Percentiles rank a stretch among this genome's conserved stretches.
Conservation (phyloP, 495 filamentous ascomycete species). For the Neurospora sp. region DNA sequence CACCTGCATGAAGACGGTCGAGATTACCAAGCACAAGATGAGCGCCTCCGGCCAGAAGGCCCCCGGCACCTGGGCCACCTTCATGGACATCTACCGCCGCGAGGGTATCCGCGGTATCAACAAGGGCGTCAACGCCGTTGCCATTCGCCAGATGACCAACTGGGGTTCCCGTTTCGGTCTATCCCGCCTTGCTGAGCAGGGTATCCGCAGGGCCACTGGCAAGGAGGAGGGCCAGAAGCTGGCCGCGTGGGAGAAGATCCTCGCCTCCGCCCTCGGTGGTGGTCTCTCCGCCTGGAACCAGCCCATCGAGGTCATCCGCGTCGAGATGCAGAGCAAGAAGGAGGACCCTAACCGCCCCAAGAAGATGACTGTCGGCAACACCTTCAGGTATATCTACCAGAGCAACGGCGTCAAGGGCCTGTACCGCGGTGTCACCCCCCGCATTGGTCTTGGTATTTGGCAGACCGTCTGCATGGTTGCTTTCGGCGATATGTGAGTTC, state of each 20-base stretch:
- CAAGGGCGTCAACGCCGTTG: slow-evolving; percentile 94
- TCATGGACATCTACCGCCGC: slow-evolving; percentile 92
- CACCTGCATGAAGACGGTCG: slow-evolving; percentile 99
- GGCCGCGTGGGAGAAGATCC: slow-evolving; percentile 73
- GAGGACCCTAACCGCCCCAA: slow-evolving; percentile 94
- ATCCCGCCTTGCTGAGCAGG: slow-evolving; percentile 77
- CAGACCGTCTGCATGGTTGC: slow-evolving; percentile 99
- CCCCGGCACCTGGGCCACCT: slow-evolving; percentile 80
- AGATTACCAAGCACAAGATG: slow-evolving; percentile 97
- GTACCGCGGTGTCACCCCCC: slow-evolving; percentile 89
- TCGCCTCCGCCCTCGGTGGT: slow-evolving; percentile 80
- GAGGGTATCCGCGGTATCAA: slow-evolving; percentile 97
- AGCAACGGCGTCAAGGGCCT: slow-evolving; percentile 83
- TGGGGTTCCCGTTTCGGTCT: slow-evolving; percentile 96
- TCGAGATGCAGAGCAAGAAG: slow-evolving; percentile 99
- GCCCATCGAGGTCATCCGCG: slow-evolving; percentile 98
- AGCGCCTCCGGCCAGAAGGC: slow-evolving; percentile 74
- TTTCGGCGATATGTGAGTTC: slow-evolving; percentile 91
- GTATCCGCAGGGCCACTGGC: slow-evolving; percentile 68
- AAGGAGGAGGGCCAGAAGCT: slow-evolving; percentile 76
- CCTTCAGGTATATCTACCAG: slow-evolving; percentile 86
- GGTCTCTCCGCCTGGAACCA: slow-evolving; percentile 97
- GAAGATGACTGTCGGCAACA: slow-evolving; percentile 93
- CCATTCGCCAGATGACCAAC: slow-evolving; percentile 98
- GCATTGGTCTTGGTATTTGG: slow-evolving; percentile 93